A percentile compares a stretch with the other conserved stretches of the same genome.
Conservation (phyloP, 1,139 yeast species). For the Suhomyces panamericanus region DNA sequence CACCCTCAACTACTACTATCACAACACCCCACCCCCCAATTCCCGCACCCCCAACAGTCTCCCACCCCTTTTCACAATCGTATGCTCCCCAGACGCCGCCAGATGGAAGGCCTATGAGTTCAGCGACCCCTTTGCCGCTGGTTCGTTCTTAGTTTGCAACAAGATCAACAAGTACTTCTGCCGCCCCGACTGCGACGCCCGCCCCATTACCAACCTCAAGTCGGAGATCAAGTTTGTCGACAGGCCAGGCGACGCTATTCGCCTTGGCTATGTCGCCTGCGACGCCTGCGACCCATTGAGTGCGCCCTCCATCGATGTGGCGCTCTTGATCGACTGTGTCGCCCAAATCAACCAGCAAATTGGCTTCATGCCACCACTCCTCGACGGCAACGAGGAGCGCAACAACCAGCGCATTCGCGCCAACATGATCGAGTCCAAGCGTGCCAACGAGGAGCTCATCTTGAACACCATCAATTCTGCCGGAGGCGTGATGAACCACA, state of each 20-base stretch:
- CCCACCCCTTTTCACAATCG: conserved; percentile 25
- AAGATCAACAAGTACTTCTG: conserved; percentile 46
- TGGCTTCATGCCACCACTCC: conserved; percentile 55
- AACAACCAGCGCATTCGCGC: conserved; percentile 42
- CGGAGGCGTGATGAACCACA: conserved; percentile 12
- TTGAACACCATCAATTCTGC: conserved; percentile 22
- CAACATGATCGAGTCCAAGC: conserved; percentile 36
- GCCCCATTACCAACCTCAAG: conserved; percentile 44
- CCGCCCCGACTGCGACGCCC: conserved; percentile 67
- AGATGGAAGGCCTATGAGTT: conserved; percentile 69
- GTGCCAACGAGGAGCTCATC: conserved; percentile 30
- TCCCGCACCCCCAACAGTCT: not conserved
- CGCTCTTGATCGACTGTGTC: conserved; percentile 59
- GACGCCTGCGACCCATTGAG: conserved; percentile 49
- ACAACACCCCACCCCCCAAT: not conserved
- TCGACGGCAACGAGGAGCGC: conserved; percentile 48
- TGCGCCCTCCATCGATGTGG: conserved; percentile 48
- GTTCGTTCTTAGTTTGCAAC: conserved; percentile 54
- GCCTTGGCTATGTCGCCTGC: conserved; percentile 53
- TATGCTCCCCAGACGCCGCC: conserved; percentile 46
- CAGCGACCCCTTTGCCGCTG: conserved; percentile 66
- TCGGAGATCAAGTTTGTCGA: conserved; percentile 48
- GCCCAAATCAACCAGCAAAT: conserved; percentile 55
- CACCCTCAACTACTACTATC: not conserved
- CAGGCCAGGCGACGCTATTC: conserved; percentile 42